A percentile compares a stretch with the other conserved stretches of the same genome.
phyloP scores from a whole-genome alignment of 1,284 basidiomycete species.

The Cryptococcus deneoformans region DNA sequence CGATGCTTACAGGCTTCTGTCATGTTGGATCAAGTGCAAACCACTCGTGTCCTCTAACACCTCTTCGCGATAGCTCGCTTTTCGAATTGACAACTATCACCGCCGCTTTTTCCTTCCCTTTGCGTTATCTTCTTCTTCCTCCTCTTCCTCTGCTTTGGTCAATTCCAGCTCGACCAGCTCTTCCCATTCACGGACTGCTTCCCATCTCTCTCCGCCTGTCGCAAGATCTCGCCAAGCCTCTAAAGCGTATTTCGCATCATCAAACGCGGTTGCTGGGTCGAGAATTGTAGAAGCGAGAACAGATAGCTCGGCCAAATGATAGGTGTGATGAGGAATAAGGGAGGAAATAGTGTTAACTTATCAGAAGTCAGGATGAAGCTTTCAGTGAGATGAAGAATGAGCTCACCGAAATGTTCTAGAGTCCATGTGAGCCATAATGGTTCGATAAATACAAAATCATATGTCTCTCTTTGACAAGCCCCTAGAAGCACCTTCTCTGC shows the following conservation, averaged over 20 bases:
- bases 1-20: no score
- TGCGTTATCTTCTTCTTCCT: conserved; percentile 25
- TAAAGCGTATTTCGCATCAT: conserved; percentile 34
- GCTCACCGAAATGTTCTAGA: conserved; percentile 39
- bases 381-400: background rate
- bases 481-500: conserved; percentile 42
- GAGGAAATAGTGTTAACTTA: conserved; percentile 35
- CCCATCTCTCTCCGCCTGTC: conserved; percentile 33
- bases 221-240: conserved; percentile 41
- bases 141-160: conserved; percentile 13
- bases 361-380: background rate
- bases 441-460: conserved; percentile 32
- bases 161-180: conserved; percentile 39
- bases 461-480: conserved; percentile 26
- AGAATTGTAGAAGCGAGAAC: conserved; percentile 22
- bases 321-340: conserved; percentile 29
- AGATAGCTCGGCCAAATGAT: conserved; percentile 26
- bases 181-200: conserved; percentile 40
- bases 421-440: conserved; percentile 47
- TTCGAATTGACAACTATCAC: no score
- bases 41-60: no score
- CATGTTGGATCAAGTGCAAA: no score
- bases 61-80: no score
- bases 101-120: background rate
- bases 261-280: conserved; percentile 31